These are phyloP conservation scores for Cyathus striatus DNA, from an alignment of 768 basidiomycete genomes.

Conservation along the genomic window DNA sequence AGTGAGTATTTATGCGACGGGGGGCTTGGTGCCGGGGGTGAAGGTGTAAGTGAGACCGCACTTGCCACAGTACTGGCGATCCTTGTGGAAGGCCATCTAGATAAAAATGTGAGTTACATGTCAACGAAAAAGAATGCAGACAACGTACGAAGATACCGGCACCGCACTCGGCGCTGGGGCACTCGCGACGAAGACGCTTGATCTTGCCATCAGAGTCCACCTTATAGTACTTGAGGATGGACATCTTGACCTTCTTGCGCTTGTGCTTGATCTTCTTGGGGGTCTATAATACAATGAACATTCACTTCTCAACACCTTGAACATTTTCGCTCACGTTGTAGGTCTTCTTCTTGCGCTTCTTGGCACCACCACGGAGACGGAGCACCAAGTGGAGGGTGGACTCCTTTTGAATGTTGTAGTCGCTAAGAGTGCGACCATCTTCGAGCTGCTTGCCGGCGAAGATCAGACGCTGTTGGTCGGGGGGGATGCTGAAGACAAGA, in stretches of 20 bases:
- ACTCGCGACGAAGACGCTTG: conserved; percentile 98
- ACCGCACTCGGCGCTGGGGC: conserved; percentile 79
- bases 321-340: conserved; percentile 68
- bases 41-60: conserved; percentile 87
- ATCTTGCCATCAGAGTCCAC: conserved; percentile 99
- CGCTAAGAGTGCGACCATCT: conserved; percentile 92
- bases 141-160: conserved; percentile 76
- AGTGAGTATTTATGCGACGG: conserved; percentile 51
- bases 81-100: conserved; percentile 98
- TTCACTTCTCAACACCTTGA: not conserved
- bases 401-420: conserved; percentile 99
- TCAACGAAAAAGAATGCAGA: not conserved
- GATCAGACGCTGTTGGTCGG: conserved; percentile 96
- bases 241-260: conserved; percentile 99
- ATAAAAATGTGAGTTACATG: conserved; percentile 2
- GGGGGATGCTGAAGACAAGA: conserved; percentile 67
- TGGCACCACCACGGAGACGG: conserved; percentile 97
- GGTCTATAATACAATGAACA: conserved; percentile 43
- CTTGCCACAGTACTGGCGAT: conserved; percentile 98
- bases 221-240: conserved; percentile 99
- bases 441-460: conserved; percentile 99
- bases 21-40: conserved; percentile 75
- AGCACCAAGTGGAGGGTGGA: conserved; percentile 97
- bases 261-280: conserved; percentile 99
- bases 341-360: conserved; percentile 99